Percentiles rank a stretch among this genome's conserved stretches.
These are phyloP conservation scores for Rhododendron henanense DNA, from an alignment of 148 eudicot genomes.

Conservation along the genomic window DNA sequence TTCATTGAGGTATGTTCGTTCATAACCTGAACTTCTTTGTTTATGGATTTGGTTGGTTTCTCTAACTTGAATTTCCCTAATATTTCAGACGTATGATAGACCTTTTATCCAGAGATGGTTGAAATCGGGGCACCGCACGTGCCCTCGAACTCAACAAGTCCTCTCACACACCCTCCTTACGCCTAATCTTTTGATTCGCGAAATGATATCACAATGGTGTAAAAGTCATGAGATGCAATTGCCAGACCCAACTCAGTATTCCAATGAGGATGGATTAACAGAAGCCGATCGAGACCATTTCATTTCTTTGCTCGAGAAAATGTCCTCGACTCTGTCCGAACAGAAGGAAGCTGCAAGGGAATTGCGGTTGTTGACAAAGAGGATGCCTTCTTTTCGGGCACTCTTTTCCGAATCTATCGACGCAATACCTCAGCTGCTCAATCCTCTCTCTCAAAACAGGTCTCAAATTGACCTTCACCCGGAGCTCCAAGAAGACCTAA, in stretches of 20 bases:
- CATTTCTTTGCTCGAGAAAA: constrained; percentile 44
- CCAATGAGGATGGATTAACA: constrained; percentile 43
- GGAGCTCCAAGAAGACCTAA: constrained; percentile 77
- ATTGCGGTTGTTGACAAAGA: constrained; percentile 66
- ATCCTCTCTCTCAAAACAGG: constrained; percentile 38
- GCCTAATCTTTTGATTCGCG: constrained; percentile 63
- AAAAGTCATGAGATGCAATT: constrained; percentile 41
- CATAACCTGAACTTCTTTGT: background rate
- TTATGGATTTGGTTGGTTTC: background rate
- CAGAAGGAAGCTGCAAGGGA: constrained; percentile 88
- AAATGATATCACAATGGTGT: constrained; percentile 81
- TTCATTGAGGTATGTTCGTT: background rate
- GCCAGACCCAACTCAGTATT: constrained; percentile 35
- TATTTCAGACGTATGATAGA: constrained; percentile 80
- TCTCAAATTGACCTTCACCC: constrained; percentile 26
- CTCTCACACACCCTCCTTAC: constrained; percentile 74
- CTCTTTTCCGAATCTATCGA: constrained; percentile 65
- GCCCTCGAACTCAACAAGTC: constrained; percentile 87
- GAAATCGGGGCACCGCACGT: constrained; percentile 72
- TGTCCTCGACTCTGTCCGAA: constrained; percentile 60
- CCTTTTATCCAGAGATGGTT: constrained; percentile 79
- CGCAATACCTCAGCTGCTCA: constrained; percentile 51
- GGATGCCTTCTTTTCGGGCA: constrained; percentile 72
- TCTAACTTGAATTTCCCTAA: background rate
- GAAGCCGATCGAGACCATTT: constrained; percentile 65